Percentiles rank a stretch among this genome's conserved stretches.
Evolutionary conservation across 192 early-diverging fungal species (phyloP).

Genomic region (Paraglomus occultum): DNA sequence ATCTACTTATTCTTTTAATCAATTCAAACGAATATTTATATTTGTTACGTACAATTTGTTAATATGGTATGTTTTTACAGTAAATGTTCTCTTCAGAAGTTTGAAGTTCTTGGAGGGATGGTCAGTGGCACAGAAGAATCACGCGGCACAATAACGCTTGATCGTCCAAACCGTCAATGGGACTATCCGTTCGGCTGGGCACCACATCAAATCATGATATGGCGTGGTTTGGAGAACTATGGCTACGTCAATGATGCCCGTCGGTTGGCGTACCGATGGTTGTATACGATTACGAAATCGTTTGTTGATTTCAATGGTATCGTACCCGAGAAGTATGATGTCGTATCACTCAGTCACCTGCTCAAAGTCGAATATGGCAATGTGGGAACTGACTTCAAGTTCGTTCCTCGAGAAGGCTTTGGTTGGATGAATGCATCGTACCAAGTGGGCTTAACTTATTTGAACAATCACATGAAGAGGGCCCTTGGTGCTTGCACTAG

Average conservation of each 20-base stretch:
- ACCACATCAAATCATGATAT: slow-evolving; percentile 98
- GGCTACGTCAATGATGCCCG: slow-evolving; percentile 69
- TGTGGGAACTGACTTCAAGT: slow-evolving; percentile 92
- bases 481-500: slow-evolving; percentile 59
- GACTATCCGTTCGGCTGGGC: slow-evolving; percentile 95
- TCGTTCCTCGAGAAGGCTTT: slow-evolving; percentile 92
- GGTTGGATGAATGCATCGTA: slow-evolving; percentile 98
- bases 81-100: slow-evolving; percentile 61
- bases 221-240: slow-evolving; percentile 87
- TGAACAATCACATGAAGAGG: slow-evolving; percentile 68
- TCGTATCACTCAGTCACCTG: slow-evolving; percentile 85
- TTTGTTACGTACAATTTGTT: slow-evolving; percentile 4
- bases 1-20: neutral
- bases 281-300: slow-evolving; percentile 89
- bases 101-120: slow-evolving; percentile 89
- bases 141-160: slow-evolving; percentile 74
- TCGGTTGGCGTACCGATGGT: slow-evolving; percentile 90
- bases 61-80: slow-evolving; percentile 13
- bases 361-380: slow-evolving; percentile 97
- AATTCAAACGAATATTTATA: neutral
- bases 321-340: slow-evolving; percentile 97
- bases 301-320: slow-evolving; percentile 98
- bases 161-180: slow-evolving; percentile 94
- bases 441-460: slow-evolving; percentile 77
- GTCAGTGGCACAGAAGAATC: slow-evolving; percentile 92